Base-by-base conservation (phyloP, 2,329 filamentous ascomycete species). In the Colletotrichum tamarilloi region DNA sequence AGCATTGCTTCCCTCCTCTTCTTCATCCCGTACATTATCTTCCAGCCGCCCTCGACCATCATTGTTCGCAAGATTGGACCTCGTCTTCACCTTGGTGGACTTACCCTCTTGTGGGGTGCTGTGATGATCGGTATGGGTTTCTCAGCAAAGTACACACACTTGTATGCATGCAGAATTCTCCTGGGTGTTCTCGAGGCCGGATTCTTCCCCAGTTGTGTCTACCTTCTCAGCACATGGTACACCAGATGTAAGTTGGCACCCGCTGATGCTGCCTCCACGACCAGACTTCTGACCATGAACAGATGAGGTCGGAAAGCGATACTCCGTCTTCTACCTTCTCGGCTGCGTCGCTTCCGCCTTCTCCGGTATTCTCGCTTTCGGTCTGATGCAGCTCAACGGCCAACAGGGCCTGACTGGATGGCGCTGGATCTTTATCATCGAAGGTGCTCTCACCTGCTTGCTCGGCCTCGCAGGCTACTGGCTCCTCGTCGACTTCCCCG, bases 211-310 rank as follows among this genome's bases (percentile, higher is more conserved):
- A 89, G 89, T 64, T 92, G 89, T 63, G 91, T 93, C 0, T 94
- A 94, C 78, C 84, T 94, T 6, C 87, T 95, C n/a, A 92, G 89
- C 73, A 93, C 91, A 46, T 95, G 92, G 92, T 94, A 93, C 78
- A 92, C 91, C 0, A 83, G 91, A 80, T 92, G 88, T 90, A 81
- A 85, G 87, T 80, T 22, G 1, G 26, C 30, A 9, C 30, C 12
- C 16, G 9, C 14, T 16, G 9, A 19, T 0, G 2, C 7, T n/a
- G 7, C 35, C 32, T 5, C 16, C 3, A n/a, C 14, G 16, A 7
- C 3, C 30, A 14, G 52, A 11, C 16, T 30, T 30, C 53, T 35
- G 60, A 68, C 75, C 2, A 16, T 32, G 49, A 16, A 4, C 42
- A 86, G 92, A 90, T 76, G 92, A 94, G 81, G 86, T 94, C 22